These are phyloP conservation scores for Arachis stenosperma DNA, from an alignment of 306 rosid genomes.

Conservation along the genomic window DNA sequence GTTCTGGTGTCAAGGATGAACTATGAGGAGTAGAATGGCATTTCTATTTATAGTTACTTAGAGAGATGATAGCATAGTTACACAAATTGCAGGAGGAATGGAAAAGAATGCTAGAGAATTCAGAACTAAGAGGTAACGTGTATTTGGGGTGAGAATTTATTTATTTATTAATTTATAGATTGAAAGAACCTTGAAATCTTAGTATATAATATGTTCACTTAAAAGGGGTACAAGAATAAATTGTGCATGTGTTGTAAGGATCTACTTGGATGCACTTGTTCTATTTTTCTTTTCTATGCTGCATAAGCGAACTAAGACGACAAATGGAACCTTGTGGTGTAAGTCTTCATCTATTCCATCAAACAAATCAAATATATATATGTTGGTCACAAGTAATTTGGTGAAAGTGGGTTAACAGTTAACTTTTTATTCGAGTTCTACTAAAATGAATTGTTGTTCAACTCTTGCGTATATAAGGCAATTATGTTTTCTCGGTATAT, in stretches of 20 bases:
- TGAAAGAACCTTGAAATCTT: neutral
- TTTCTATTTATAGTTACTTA: conserved; percentile 25
- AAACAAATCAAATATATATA: no score
- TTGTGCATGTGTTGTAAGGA: neutral
- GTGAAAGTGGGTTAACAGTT: no score
- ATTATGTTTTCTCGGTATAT: no score
- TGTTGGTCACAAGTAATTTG: no score
- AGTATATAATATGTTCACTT: neutral
- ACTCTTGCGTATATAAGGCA: no score
- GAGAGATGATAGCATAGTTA: conserved; percentile 37
- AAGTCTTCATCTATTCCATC: no score
- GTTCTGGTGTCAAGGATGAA: conserved; percentile 68
- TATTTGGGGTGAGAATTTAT: no score
- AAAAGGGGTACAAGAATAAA: neutral
- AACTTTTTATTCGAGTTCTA: no score
- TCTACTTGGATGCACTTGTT: neutral
- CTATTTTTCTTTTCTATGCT: neutral
- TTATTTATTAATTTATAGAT: no score
- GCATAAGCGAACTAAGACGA: no score
- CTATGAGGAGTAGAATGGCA: conserved; percentile 47
- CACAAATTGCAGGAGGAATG: conserved; percentile 9
- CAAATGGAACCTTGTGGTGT: no score
- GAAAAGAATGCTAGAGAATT: neutral
- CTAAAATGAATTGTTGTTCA: no score
- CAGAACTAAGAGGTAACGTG: conserved; percentile 5